Conservation (phyloP, 371 early-diverging fungal genomes). For the Lichtheimia ramosa region DNA sequence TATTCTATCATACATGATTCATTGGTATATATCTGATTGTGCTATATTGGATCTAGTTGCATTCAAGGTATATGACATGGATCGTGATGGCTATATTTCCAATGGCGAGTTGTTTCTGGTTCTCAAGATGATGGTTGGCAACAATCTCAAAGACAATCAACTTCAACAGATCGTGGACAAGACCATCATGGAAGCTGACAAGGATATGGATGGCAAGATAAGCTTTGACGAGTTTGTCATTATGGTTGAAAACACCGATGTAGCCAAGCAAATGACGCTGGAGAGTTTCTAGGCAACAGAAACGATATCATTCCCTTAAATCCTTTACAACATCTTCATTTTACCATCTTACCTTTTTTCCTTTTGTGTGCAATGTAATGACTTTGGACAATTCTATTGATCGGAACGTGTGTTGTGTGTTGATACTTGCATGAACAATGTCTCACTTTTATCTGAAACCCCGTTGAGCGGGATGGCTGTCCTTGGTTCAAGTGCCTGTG, state of each 20-base stretch:
- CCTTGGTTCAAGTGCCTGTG: no score
- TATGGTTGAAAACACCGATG: constrained; percentile 91
- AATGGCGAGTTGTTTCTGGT: constrained; percentile 97
- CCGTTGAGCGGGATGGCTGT: no score
- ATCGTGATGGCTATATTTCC: constrained; percentile 96
- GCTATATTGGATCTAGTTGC: constrained; percentile 64
- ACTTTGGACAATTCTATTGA: background rate
- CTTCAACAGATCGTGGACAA: constrained; percentile 99
- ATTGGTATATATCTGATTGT: background rate
- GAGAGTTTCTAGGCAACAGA: constrained; percentile 54
- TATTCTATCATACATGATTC: constrained; percentile 2
- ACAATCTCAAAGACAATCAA: constrained; percentile 91
- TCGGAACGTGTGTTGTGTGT: no score
- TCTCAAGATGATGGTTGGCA: constrained; percentile 98
- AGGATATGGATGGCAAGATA: constrained; percentile 91
- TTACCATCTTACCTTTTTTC: background rate
- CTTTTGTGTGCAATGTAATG: background rate
- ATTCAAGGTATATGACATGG: constrained; percentile 99
- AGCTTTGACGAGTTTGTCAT: constrained; percentile 93
- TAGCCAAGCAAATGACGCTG: constrained; percentile 94
- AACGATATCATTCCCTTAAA: background rate
- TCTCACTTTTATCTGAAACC: no score
- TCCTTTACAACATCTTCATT: background rate
- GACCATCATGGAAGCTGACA: constrained; percentile 97
- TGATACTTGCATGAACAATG: no score